Base-by-base conservation (phyloP, 73 alveolate species). In the Durusdinium trenchii region DNA sequence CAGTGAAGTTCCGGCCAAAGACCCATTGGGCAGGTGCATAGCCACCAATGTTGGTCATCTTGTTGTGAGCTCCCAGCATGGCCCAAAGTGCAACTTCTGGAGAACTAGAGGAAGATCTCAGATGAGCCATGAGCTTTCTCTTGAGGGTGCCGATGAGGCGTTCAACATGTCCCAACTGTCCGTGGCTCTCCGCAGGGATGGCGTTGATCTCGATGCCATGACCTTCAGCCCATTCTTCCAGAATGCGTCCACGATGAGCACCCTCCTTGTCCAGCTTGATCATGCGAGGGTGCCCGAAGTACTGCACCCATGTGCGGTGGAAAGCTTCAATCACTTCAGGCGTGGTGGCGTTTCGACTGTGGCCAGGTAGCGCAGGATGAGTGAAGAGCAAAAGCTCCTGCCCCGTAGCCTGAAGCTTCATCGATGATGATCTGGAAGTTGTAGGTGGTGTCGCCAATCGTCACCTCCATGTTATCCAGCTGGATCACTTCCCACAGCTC, bases 1-100 rank as follows among this genome's bases (percentile, higher is more conserved):
- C 75, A 1, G 93, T 50, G 67, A 50, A 40, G 75, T 82, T 61
- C 16, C 73, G 79, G 26, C 96, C 96, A 18, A 89, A 89, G 10
- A 52, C 96, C 96, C 96, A 89, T 16, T 89, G 96, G 3, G 38
- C n/a, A 0, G 96, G 86, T 0, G 73, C 7, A 73, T 43, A 89
- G 18, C 96, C 96, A 28, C 62, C 69, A 0, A 32, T 42, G 1
- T 51, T 18, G 54, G 61, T 18, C 51, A 64, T 2, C 0, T 0
- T 3, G 69, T 87, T 87, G 71, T 62, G 95, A 9, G 95, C 95
- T 0, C 85, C 67, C 3, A 87, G 42, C 64, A 87, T 45, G 0
- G 76, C 78, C 52, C 43, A 43, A 46, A 28, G 16, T 6, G 95
- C 95, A 3, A 16, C 45, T 0, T 23, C 23, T 1, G 95, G 95